phyloP scores from a whole-genome alignment of 768 basidiomycete species.

The Podaxis sp. region DNA sequence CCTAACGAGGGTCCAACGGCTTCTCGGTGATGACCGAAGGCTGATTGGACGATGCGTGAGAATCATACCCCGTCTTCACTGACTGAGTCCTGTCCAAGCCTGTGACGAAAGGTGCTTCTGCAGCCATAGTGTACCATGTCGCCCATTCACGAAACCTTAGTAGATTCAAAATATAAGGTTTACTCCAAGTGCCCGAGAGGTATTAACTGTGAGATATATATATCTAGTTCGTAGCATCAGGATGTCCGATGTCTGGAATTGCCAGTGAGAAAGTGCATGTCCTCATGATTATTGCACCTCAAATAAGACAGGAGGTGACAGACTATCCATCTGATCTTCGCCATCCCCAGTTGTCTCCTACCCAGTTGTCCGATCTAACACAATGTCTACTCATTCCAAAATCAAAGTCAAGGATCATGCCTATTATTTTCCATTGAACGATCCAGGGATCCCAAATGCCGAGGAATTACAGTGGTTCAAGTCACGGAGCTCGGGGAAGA shows the following conservation, averaged over 20 bases:
- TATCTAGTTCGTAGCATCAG: neutral
- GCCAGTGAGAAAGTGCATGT: neutral
- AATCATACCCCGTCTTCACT: no score
- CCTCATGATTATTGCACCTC: neutral
- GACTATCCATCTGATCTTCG: neutral
- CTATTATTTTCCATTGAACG: neutral
- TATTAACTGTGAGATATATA: neutral
- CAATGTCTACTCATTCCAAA: neutral
- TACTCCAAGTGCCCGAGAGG: neutral
- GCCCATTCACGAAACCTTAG: neutral
- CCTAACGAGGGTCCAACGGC: no score
- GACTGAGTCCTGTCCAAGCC: no score
- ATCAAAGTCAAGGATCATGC: neutral
- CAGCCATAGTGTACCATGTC: no score
- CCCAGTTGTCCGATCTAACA: neutral
- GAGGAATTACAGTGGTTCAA: neutral
- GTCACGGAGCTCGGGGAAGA: neutral
- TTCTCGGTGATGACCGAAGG: no score
- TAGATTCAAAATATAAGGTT: neutral
- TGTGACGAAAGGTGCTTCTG: no score
- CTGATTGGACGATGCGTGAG: no score
- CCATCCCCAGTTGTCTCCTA: neutral
- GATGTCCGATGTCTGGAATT: neutral
- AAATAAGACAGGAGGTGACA: neutral
- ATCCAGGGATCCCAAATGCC: neutral